Base-by-base conservation (phyloP, 352 stramenopile genomes). In the Globisporangium irregulare region DNA sequence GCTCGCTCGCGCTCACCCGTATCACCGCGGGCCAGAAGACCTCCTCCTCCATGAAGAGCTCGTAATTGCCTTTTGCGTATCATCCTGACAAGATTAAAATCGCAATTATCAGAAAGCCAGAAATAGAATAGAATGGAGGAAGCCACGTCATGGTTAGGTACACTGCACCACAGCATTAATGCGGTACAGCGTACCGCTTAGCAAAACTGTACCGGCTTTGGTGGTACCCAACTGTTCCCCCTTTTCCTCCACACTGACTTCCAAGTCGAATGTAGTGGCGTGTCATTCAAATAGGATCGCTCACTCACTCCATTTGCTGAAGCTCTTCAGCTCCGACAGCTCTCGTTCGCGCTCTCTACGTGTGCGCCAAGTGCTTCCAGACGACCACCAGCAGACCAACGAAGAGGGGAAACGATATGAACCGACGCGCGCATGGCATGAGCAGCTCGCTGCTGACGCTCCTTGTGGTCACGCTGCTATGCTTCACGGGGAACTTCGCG, bases 361-460 rank as follows among this genome's bases (percentile, higher is more conserved):
- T 36, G 9, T 29, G 62, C 9, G 32, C n/a, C 43, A 51, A 51
- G 43, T 12, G 43, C 18, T 51, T 56, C n/a, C 50, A 29, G n/a
- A 32, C 20, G 20, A 50, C 10, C 20, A 62, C 20, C 32, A 62
- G n/a, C 32, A 62, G 32, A 12, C 18, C 43, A 51, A 18, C 43
- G 32, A 62, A 29, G 27, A 46, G 29, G 8, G 41, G 7, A 2
- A 9, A 20, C 24, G 43, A 18, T 4, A 62, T 62, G 50, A 41
- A 9, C 7, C 27, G 62, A 68, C 32, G 51, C 12, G 34, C 24
- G 7, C 12, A 22, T 20, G 32, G 51, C 1, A 60, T 14, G 51
- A 67, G 34, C 18, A 59, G 12, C 10, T 57, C 56, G 22, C 48
- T 70, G 18, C 48, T 62, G 38, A 14, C 27, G 51, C 59, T 71